Conservation (phyloP, 148 eudicot genomes). For the Cornus suecica region DNA sequence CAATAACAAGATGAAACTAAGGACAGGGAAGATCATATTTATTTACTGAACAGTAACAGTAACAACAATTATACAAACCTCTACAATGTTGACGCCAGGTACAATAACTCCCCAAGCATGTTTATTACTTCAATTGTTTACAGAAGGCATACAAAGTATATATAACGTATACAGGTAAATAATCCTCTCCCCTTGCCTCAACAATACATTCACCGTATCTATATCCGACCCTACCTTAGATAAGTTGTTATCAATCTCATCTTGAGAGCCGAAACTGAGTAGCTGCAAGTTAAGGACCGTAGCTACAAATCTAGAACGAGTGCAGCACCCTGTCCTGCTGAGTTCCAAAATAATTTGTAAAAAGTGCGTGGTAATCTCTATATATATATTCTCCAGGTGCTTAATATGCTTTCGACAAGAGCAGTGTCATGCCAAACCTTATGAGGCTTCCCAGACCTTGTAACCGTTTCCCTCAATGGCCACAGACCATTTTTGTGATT, state of each 20-base stretch:
- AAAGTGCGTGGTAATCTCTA: background rate
- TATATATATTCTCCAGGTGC: background rate
- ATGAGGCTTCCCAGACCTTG: conserved; percentile 87
- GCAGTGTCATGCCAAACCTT: background rate
- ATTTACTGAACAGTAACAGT: no score
- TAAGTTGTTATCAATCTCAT: background rate
- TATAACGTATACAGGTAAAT: background rate
- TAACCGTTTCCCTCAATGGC: conserved; percentile 72
- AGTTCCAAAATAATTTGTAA: background rate
- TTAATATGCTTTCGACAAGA: background rate
- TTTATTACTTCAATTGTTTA: background rate
- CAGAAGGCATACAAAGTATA: background rate
- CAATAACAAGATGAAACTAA: background rate
- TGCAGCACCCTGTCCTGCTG: background rate
- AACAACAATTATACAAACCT: background rate
- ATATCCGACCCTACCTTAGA: background rate
- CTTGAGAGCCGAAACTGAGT: background rate
- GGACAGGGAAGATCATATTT: background rate
- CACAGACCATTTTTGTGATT: conserved; percentile 55
- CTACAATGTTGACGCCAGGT: background rate
- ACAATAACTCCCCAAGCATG: background rate
- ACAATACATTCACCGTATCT: background rate
- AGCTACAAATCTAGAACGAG: background rate
- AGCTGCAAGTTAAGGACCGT: background rate
- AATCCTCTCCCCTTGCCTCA: background rate